Evolutionary conservation across 108 stramenopile genomes (phyloP).

Genomic region (Schizochytrium sp.): DNA sequence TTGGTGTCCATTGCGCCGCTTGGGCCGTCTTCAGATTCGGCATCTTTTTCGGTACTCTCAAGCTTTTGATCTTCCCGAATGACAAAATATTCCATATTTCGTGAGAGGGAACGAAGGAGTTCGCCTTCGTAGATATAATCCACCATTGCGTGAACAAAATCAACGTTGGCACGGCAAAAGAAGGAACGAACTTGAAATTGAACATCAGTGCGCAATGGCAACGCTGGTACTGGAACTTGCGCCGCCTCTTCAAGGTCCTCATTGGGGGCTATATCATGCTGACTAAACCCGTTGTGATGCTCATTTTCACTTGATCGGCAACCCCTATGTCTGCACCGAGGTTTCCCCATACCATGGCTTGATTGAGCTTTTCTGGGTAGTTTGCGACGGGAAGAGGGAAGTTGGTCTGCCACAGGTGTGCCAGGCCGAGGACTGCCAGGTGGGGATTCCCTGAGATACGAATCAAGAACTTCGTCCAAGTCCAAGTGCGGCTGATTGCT

Average conservation of each 20-base stretch:
- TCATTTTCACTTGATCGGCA: neutral
- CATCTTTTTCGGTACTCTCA: neutral
- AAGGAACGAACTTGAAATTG: conserved; percentile 44
- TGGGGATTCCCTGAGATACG: conserved; percentile 15
- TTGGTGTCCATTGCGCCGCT: neutral
- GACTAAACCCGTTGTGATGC: too few relatives aligned
- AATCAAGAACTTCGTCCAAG: conserved; percentile 51
- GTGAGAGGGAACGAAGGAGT: neutral
- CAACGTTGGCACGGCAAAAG: conserved; percentile 22
- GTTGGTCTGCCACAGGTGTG: neutral
- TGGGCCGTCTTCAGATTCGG: neutral
- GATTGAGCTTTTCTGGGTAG: neutral
- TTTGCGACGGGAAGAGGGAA: neutral
- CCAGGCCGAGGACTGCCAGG: neutral
- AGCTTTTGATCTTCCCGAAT: conserved; percentile 33
- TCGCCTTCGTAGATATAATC: conserved; percentile 36
- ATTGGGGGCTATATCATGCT: too few relatives aligned
- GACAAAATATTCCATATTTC: neutral
- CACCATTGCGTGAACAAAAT: conserved; percentile 1
- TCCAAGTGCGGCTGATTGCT: neutral
- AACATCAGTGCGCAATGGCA: neutral
- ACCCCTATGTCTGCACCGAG: neutral
- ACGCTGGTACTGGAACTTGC: neutral
- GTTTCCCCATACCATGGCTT: too few relatives aligned
- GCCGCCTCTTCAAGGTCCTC: neutral